Conservation (phyloP, 2,329 filamentous ascomycete species). For the Kalmusia sp. region DNA sequence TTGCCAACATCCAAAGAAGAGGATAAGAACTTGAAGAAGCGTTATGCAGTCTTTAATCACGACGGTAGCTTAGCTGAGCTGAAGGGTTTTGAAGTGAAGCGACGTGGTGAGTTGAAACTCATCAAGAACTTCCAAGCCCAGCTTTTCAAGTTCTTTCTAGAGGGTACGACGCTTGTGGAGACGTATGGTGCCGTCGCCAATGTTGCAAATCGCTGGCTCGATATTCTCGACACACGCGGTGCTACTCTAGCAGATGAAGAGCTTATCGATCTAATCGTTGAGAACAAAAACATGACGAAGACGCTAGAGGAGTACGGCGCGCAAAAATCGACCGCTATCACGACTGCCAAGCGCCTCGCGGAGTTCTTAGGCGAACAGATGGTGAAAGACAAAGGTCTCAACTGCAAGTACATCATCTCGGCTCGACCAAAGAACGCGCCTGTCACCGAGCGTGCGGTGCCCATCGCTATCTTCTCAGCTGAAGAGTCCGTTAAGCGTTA, state of each 20-base stretch:
- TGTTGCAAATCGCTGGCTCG: constrained; percentile 95
- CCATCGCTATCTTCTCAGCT: constrained; percentile 95
- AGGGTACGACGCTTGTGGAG: constrained; percentile 84
- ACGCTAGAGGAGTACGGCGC: constrained; percentile 93
- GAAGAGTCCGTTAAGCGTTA: constrained; percentile 85
- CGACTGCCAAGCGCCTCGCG: constrained; percentile 90
- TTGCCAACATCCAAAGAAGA: constrained; percentile 97
- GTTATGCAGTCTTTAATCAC: constrained; percentile 98
- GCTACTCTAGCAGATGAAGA: constrained; percentile 93
- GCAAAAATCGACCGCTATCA: constrained; percentile 99
- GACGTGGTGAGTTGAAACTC: constrained; percentile 95
- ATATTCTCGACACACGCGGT: constrained; percentile 89
- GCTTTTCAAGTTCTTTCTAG: constrained; percentile 99
- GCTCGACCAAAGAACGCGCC: constrained; percentile 84
- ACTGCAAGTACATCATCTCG: constrained; percentile 99
- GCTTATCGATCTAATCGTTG: constrained; percentile 98
- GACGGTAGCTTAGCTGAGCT: constrained; percentile 94
- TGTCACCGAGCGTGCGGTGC: constrained; percentile 92
- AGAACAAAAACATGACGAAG: constrained; percentile 98
- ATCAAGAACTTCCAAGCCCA: constrained; percentile 99
- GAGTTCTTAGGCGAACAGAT: constrained; percentile 98
- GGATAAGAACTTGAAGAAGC: constrained; percentile 99
- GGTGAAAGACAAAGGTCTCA: constrained; percentile 98
- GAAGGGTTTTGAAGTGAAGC: constrained; percentile 97
- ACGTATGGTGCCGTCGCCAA: constrained; percentile 92